Percentiles rank a stretch among this genome's conserved stretches.
These are phyloP conservation scores for Skeletonema marinoi DNA, from an alignment of 108 stramenopile species.

Conservation along the genomic window DNA sequence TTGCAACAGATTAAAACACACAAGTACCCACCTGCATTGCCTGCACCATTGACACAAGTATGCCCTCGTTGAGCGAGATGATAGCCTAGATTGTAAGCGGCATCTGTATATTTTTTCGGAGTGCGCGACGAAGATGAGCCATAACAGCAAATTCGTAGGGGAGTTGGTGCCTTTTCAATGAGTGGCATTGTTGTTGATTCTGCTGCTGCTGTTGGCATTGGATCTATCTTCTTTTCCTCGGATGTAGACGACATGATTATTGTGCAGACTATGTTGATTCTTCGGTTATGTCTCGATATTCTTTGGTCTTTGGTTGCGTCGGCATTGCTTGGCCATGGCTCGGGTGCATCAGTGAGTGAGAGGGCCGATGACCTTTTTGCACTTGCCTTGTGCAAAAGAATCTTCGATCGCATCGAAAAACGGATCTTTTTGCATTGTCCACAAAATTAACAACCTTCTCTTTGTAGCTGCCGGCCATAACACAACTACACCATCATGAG, in stretches of 20 bases:
- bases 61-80: conserved; percentile 76
- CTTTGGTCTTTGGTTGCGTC: no score
- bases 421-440: background rate
- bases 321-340: no score
- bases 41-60: conserved; percentile 92
- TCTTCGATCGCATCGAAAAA: background rate
- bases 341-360: no score
- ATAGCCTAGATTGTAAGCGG: conserved; percentile 71
- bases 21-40: conserved; percentile 13
- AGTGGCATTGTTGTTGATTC: background rate
- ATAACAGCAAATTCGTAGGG: conserved; percentile 81
- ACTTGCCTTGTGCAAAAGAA: background rate
- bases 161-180: conserved; percentile 1
- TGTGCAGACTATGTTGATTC: background rate
- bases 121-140: conserved; percentile 80
- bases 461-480: background rate
- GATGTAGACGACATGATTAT: background rate
- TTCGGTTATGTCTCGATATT: background rate
- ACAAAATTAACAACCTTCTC: background rate
- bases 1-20: no score
- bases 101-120: conserved; percentile 59
- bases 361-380: no score
- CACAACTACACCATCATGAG: conserved; percentile 56
- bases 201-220: background rate
- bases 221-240: background rate